phyloP scores from a whole-genome alignment of 225 moss, liverwort and hornwort genomes.

The Thuidium tamariscinum region DNA sequence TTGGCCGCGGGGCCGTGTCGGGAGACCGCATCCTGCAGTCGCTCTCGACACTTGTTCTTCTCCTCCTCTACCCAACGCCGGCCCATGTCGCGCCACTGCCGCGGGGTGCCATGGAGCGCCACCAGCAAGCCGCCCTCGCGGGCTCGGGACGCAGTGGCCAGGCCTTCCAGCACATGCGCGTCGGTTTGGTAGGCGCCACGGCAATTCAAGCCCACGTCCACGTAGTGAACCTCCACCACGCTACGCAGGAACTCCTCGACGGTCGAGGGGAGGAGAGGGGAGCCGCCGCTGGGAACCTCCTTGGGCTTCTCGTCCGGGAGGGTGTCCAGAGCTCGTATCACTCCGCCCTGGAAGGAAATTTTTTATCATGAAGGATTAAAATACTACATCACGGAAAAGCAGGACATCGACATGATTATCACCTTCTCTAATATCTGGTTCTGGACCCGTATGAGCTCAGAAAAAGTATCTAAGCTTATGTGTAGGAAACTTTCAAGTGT shows the following conservation, averaged over 20 bases:
- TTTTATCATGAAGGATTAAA: background rate
- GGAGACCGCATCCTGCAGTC: slow-evolving; percentile 35
- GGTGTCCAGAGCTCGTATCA: background rate
- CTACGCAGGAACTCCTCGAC: slow-evolving; percentile 54
- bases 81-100: slow-evolving; percentile 60
- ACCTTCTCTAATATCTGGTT: background rate
- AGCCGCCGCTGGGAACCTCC: background rate
- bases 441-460: background rate
- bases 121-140: slow-evolving; percentile 48
- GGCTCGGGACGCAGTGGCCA: slow-evolving; percentile 42
- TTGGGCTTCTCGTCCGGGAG: slow-evolving; percentile 14
- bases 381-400: background rate
- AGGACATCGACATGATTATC: background rate
- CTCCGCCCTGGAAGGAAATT: slow-evolving; percentile 1
- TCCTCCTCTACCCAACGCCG: slow-evolving; percentile 58
- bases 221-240: slow-evolving; percentile 58
- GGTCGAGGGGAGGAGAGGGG: slow-evolving; percentile 32
- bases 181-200: slow-evolving; percentile 83
- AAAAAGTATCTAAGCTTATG: no score
- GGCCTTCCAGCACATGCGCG: slow-evolving; percentile 57
- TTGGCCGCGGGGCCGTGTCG: slow-evolving; percentile 48
- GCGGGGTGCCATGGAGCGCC: slow-evolving; percentile 70
- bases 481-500: background rate
- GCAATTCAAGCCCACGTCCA: slow-evolving; percentile 80
- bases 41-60: slow-evolving; percentile 37